Conservation (phyloP, 2,329 filamentous ascomycete genomes). For the Orbilia ellipsospora region DNA sequence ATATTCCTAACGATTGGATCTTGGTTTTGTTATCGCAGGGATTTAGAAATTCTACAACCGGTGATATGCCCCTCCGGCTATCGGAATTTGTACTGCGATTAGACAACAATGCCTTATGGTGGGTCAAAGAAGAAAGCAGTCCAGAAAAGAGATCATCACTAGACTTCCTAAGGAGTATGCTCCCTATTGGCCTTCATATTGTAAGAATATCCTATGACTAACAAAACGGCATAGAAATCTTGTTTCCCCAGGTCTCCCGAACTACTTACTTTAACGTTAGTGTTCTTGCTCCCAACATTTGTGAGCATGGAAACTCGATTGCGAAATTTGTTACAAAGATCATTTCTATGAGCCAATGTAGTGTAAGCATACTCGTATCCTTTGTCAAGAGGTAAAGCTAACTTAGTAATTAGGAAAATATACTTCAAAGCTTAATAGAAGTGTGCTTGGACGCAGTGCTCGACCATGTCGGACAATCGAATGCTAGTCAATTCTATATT, state of each 20-base stretch:
- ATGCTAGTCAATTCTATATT: conserved; percentile 37
- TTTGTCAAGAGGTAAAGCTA: background rate
- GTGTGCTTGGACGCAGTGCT: conserved; percentile 25
- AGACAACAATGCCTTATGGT: conserved; percentile 37
- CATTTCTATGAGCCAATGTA: conserved; percentile 10
- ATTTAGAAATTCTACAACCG: conserved; percentile 55
- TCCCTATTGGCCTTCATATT: background rate
- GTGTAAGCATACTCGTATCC: conserved; percentile 7
- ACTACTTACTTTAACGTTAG: conserved; percentile 46
- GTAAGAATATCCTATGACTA: background rate
- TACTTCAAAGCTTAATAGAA: conserved; percentile 23
- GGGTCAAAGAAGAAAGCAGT: conserved; percentile 15
- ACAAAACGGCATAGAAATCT: conserved; percentile 7
- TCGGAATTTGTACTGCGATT: conserved; percentile 42
- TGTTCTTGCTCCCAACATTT: conserved; percentile 27
- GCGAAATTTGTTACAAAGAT: conserved; percentile 28
- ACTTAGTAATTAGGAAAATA: conserved; percentile 14
- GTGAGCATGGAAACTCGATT: conserved; percentile 47
- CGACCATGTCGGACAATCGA: conserved; percentile 39
- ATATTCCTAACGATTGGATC: conserved; percentile 57
- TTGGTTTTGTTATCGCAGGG: conserved; percentile 57
- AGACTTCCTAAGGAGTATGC: conserved; percentile 40
- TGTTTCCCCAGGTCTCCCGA: conserved; percentile 42
- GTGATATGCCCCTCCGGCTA: conserved; percentile 46
- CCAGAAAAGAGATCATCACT: conserved; percentile 11